These are phyloP conservation scores for Neonectria punicea DNA, from an alignment of 2,329 filamentous ascomycete genomes.

Conservation along the genomic window DNA sequence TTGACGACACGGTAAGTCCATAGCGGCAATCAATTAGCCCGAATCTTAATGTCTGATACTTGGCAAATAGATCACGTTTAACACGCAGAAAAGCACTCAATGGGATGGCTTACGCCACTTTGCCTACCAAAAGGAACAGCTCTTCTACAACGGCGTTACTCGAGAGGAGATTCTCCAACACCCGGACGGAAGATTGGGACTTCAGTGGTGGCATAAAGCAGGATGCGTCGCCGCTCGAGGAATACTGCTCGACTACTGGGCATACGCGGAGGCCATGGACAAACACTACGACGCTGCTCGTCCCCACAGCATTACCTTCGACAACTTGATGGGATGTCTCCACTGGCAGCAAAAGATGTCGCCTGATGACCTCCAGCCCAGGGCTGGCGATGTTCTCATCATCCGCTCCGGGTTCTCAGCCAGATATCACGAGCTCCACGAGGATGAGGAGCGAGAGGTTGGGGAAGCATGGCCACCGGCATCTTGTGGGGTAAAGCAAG, in stretches of 20 bases:
- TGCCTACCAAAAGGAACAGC: constrained; percentile 21
- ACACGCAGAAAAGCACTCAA: constrained; percentile 21
- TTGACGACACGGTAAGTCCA: constrained; percentile 13
- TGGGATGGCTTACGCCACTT: constrained; percentile 23
- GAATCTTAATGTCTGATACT: not conserved
- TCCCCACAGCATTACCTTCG: constrained; percentile 8
- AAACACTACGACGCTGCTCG: constrained; percentile 12
- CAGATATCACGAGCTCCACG: constrained; percentile 11
- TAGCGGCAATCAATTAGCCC: too few relatives aligned
- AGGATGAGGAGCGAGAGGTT: constrained; percentile 12
- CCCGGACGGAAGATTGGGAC: constrained; percentile 6
- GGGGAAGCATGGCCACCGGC: constrained; percentile 23
- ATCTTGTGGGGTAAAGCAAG: constrained; percentile 17
- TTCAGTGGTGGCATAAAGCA: constrained; percentile 19
- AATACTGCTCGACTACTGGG: constrained; percentile 17
- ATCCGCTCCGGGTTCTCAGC: constrained; percentile 11
- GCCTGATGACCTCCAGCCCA: not conserved
- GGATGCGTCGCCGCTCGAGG: constrained; percentile 20
- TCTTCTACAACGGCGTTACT: constrained; percentile 21
- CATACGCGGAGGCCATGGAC: constrained; percentile 11
- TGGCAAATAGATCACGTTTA: constrained; percentile 8
- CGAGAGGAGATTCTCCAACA: constrained; percentile 5
- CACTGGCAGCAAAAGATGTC: constrained; percentile 16
- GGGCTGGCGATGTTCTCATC: constrained; percentile 9
- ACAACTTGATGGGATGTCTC: constrained; percentile 12